phyloP scores from a whole-genome alignment of 352 stramenopile genomes.

The Phytophthora ramorum region DNA sequence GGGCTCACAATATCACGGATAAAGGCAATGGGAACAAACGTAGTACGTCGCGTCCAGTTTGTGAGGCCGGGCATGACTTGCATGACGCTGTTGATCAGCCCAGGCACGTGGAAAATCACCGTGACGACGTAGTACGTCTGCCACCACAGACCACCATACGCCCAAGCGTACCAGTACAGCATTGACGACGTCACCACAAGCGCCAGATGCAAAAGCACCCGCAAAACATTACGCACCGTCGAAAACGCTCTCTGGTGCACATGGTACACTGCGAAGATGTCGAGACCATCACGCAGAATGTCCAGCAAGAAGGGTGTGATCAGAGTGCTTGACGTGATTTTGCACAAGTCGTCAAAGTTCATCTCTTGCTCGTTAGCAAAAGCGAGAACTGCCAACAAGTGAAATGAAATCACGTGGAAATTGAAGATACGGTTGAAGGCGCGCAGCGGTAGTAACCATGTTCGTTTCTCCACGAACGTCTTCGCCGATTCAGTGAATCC shows the following conservation, averaged over 20 bases:
- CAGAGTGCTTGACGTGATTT: constrained; percentile 92
- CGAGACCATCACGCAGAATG: constrained; percentile 92
- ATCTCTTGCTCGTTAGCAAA: constrained; percentile 94
- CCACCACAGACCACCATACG: constrained; percentile 66
- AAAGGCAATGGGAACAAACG: constrained; percentile 67
- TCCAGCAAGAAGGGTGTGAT: constrained; percentile 91
- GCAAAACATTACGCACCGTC: constrained; percentile 88
- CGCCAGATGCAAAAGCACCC: constrained; percentile 81
- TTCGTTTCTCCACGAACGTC: constrained; percentile 98
- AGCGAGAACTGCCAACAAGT: constrained; percentile 93
- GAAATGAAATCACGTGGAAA: constrained; percentile 98
- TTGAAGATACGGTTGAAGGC: constrained; percentile 97
- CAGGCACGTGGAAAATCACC: constrained; percentile 71
- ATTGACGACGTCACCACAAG: constrained; percentile 68
- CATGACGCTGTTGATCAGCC: constrained; percentile 74
- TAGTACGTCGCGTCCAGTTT: constrained; percentile 82
- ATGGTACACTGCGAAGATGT: constrained; percentile 89
- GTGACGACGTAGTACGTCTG: constrained; percentile 63
- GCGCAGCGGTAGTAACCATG: constrained; percentile 95
- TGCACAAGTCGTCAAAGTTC: constrained; percentile 78
- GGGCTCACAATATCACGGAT: constrained; percentile 92
- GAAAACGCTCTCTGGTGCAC: constrained; percentile 46
- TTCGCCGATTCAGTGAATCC: constrained; percentile 93
- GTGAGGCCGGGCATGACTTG: constrained; percentile 81
- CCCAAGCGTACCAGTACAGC: constrained; percentile 87